phyloP scores from a whole-genome alignment of 139 green algal genomes.

The Chlorella sp. region DNA sequence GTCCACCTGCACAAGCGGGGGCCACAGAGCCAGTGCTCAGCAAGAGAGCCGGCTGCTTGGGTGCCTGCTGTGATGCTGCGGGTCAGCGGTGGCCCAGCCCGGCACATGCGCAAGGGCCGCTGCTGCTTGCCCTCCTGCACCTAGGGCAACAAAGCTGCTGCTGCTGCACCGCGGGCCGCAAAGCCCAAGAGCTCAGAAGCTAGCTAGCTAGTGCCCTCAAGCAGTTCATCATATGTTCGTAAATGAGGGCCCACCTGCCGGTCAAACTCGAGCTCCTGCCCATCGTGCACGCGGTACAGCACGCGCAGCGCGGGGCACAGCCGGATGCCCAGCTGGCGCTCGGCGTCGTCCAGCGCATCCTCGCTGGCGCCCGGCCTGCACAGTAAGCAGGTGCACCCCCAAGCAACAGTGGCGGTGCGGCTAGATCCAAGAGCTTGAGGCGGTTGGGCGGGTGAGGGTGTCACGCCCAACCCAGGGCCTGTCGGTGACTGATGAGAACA shows the following conservation, averaged over 20 bases:
- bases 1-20: conserved; percentile 2
- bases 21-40: neutral
- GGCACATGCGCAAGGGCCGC: neutral
- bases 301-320: conserved; percentile 38
- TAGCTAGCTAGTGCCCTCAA: too few species aligned
- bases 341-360: conserved; percentile 17
- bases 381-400: too few species aligned
- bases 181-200: too few species aligned
- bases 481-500: too few species aligned
- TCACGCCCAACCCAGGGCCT: too few species aligned
- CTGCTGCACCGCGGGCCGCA: too few species aligned
- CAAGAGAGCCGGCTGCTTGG: neutral
- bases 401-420: too few species aligned
- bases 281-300: conserved; percentile 43
- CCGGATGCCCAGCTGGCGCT: conserved; percentile 31
- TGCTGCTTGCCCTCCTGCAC: neutral
- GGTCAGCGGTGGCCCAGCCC: too few species aligned
- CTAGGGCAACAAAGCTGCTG: neutral
- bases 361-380: conserved; percentile 35
- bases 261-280: conserved; percentile 44
- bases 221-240: too few species aligned
- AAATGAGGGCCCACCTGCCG: neutral
- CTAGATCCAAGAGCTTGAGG: too few species aligned
- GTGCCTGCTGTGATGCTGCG: neutral
- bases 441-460: too few species aligned